Conservation (phyloP, 192 early-diverging fungal genomes). For the Coemansia sp. region DNA sequence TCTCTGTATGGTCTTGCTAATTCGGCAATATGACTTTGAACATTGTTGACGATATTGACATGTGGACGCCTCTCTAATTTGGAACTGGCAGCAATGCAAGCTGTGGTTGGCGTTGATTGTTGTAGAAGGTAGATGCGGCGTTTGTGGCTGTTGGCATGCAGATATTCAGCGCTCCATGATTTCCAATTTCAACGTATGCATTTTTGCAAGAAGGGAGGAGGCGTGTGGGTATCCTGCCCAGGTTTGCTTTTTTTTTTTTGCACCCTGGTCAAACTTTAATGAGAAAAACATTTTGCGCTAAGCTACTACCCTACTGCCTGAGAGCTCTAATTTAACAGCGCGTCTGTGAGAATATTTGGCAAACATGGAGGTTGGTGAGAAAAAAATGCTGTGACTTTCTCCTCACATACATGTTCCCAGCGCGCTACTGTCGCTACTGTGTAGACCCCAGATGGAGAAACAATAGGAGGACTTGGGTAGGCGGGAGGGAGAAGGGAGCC, state of each 20-base stretch:
- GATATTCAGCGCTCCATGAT: neutral
- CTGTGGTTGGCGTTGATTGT: neutral
- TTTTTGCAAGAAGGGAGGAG: neutral
- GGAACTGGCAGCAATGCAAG: neutral
- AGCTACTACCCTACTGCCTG: neutral
- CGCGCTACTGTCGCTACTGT: neutral
- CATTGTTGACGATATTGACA: neutral
- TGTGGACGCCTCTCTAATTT: neutral
- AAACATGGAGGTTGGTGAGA: neutral
- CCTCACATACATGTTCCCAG: neutral
- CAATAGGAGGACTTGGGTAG: neutral
- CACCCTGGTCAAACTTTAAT: neutral
- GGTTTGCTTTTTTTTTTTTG: neutral
- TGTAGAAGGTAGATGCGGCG: neutral
- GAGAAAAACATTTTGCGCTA: neutral
- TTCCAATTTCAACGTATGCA: too few species aligned
- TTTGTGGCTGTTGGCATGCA: neutral
- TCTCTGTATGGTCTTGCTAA: neutral
- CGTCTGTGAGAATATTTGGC: neutral
- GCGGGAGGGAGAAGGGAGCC: neutral
- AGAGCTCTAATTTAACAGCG: constrained; percentile 2
- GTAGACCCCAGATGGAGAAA: neutral
- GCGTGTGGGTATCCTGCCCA: neutral
- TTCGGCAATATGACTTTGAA: neutral
- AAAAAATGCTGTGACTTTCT: neutral